A percentile compares a stretch with the other conserved stretches of the same genome.
phyloP scores from a whole-genome alignment of 305 asterid species.

The Fraxinus angustifolia region DNA sequence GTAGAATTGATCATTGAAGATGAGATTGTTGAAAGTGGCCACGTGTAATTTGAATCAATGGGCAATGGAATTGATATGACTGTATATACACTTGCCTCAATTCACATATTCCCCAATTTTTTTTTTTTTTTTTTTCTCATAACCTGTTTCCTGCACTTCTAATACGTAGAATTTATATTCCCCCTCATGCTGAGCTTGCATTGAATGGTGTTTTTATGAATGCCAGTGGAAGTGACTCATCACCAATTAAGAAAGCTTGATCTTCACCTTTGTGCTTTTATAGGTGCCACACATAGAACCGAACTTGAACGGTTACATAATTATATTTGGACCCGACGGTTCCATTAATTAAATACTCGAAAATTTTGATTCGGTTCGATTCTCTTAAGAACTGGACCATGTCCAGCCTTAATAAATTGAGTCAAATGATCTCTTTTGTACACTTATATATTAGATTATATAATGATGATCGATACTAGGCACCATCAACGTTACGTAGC shows the following conservation, averaged over 20 bases:
- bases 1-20: constrained; percentile 22
- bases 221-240: constrained; percentile 89
- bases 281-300: constrained; percentile 68
- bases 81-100: neutral
- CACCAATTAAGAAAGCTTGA: constrained; percentile 96
- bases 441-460: too few species aligned
- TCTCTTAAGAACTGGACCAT: too few species aligned
- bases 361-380: too few species aligned
- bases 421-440: too few species aligned
- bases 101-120: neutral
- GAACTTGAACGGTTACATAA: too few species aligned
- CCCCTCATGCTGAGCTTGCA: constrained; percentile 92
- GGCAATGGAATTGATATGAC: constrained; percentile 54
- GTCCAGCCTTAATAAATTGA: too few species aligned
- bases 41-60: constrained; percentile 95
- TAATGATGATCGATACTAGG: neutral
- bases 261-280: constrained; percentile 82
- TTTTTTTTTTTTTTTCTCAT: neutral
- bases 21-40: constrained; percentile 87
- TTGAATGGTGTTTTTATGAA: constrained; percentile 91
- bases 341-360: too few species aligned
- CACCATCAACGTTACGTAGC: neutral
- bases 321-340: too few species aligned
- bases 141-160: neutral
- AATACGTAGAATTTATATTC: constrained; percentile 11